Evolutionary conservation across 2,329 filamentous ascomycete genomes (phyloP), one percentile per base, ranked within the genome.

Genomic region (Sporothrix variecibatus): DNA sequence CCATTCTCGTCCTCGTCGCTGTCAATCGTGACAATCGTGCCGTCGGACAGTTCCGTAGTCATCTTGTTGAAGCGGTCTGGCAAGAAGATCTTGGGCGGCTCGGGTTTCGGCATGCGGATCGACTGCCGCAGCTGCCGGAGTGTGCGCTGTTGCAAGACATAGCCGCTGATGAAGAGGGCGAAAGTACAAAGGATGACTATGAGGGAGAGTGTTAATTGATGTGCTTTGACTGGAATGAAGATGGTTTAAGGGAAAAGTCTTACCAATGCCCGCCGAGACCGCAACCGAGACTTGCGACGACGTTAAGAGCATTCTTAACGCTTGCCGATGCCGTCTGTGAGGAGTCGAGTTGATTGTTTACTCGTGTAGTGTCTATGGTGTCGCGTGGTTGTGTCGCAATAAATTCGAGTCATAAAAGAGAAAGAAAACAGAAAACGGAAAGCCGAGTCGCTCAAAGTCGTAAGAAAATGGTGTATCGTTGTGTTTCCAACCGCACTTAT

Each of bases 131-230:
- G 87, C 78, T 92, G 91, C 76, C 88, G 89, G 4, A 97, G 89
- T 0, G 94, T 96, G 78, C 94, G 90, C 82, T 98, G 95, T 80
- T 98, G 95, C 72, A 97, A 87, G 2, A 91, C 88, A 81, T 97
- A 97, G 79, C 95, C 95, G 71, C 93, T 94, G 43, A 97, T 86
- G 82, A 98, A 98, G 34, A 98, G 90, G 4, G 94, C 89, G 51
- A 91, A 82, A 2, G 94, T 97, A 82, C 94, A 97, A 34, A 93
- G 81, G 76, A 93, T 84, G 75, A 97, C 92, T 91, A 74, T 40
- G 34, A 5, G 38, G 12, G 23, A 49, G 43, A 5, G 34, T 62
- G 58, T 26, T 43, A 26, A n/a, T 23, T 7, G 69, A 60, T 8
- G 51, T 26, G 23, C 17, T 15, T 34, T 5, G 28, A n/a, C 51